These are phyloP conservation scores for Eucalyptus shirleyi DNA, from an alignment of 345 rosid genomes.

Conservation along the genomic window DNA sequence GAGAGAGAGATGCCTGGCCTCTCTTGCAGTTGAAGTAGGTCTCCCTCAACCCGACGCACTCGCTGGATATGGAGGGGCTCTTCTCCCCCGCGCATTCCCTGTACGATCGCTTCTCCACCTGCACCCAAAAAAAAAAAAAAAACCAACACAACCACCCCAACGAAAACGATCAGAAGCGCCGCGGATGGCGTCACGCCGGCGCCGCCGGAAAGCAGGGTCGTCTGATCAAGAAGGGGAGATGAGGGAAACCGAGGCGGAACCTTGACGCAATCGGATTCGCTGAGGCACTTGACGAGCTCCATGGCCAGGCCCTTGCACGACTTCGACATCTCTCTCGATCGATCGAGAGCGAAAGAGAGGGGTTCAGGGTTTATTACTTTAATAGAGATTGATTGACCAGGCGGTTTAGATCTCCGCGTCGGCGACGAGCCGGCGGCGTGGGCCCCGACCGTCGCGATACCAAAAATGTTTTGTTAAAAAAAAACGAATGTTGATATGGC, in stretches of 20 bases:
- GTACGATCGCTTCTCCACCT: conserved; percentile 70
- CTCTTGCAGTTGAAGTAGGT: conserved; percentile 98
- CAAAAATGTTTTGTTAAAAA: too few relatives aligned
- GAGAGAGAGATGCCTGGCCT: conserved; percentile 60
- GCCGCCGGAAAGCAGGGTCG: neutral
- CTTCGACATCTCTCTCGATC: conserved; percentile 49
- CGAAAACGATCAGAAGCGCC: neutral
- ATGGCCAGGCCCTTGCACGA: conserved; percentile 94
- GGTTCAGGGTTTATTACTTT: neutral
- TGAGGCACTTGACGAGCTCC: conserved; percentile 92
- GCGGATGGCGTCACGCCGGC: neutral
- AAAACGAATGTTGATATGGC: too few relatives aligned
- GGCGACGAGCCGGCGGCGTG: too few relatives aligned
- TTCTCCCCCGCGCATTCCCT: conserved; percentile 89
- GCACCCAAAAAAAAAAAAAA: neutral
- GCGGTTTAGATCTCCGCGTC: too few relatives aligned
- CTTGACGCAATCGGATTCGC: conserved; percentile 81
- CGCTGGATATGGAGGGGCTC: conserved; percentile 66
- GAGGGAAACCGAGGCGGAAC: conserved; percentile 8
- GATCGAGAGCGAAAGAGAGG: neutral
- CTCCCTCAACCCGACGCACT: conserved; percentile 90
- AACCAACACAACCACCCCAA: rapidly evolving
- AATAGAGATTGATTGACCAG: neutral
- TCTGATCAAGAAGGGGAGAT: neutral
- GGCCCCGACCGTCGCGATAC: too few relatives aligned